A percentile compares a stretch with the other conserved stretches of the same genome.
Evolutionary conservation across 2,329 filamentous ascomycete genomes (phyloP).

Genomic region (Juglanconis juglandina): DNA sequence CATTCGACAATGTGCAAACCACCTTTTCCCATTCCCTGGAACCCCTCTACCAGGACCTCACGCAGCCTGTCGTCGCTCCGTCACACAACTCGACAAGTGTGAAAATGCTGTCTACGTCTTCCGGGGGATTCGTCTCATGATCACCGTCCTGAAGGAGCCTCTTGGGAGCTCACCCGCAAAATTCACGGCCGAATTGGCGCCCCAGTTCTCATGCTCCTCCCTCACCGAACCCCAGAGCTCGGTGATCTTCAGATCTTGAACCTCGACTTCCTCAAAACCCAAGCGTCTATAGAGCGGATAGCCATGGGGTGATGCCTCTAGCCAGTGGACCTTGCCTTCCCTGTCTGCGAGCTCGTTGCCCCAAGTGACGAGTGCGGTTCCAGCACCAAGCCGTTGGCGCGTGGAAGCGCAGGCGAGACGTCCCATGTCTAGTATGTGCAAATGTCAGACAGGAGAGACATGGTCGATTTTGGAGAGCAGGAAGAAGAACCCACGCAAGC

Average conservation of each 20-base stretch:
- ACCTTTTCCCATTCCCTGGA: no score
- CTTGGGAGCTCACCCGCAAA: slow-evolving; percentile 20
- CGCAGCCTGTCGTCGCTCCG: no score
- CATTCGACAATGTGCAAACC: no score
- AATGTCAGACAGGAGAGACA: not conserved
- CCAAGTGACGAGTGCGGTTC: slow-evolving; percentile 25
- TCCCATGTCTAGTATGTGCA: slow-evolving; percentile 15
- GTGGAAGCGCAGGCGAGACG: slow-evolving; percentile 23
- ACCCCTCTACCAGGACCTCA: no score
- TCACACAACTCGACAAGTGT: no score
- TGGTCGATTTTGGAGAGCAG: no score
- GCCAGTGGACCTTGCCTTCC: slow-evolving; percentile 21
- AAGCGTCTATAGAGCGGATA: slow-evolving; percentile 27
- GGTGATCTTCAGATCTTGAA: slow-evolving; percentile 21
- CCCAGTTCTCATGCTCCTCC: slow-evolving; percentile 25
- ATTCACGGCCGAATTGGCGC: slow-evolving; percentile 20
- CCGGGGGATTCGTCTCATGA: slow-evolving; percentile 25
- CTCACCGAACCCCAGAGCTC: slow-evolving; percentile 9
- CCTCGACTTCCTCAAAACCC: slow-evolving; percentile 25
- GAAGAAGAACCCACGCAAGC: slow-evolving; percentile 22
- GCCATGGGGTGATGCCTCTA: slow-evolving; percentile 28
- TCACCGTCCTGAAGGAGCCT: slow-evolving; percentile 22
- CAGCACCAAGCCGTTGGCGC: slow-evolving; percentile 26
- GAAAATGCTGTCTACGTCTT: not conserved
- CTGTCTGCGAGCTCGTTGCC: slow-evolving; percentile 26